Base-by-base conservation (phyloP, 805 yeast genomes). In the Kuraishia ogatae region DNA sequence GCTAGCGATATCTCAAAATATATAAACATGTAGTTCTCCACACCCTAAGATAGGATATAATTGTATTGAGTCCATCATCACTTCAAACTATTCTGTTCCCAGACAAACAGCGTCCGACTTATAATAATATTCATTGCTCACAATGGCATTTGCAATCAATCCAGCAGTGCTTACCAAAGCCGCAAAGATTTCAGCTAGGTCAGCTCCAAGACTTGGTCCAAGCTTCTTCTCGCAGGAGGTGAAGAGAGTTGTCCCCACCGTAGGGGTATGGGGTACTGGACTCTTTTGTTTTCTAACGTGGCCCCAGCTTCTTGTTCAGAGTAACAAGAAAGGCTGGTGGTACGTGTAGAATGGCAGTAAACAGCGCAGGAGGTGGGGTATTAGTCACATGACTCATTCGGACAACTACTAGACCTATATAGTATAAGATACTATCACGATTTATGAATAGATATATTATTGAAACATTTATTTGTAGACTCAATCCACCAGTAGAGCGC, bases 131-230 rank as follows among this genome's bases (percentile, higher is more conserved):
- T 35, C 43, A 35, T 29, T 49, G 6, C 19, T 15, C 22, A 24
- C 19, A 26, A 50, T 50, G 52, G 52, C 52, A 5, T 23, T 50
- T n/a, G 21, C 22, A 19, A 19, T 50, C 43, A 50, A 50, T 8
- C 52, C 52, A 17, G 26, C 39, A 13, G 46, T 28, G 17, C 39
- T 50, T 35, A 19, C 26, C 26, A 23, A 35, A 24, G 60, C 59
- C 19, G 58, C 62, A 10, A 51, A 58, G 49, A 48, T 51, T 20
- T 55, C 66, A 23, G 59, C 64, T 22, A 52, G 51, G 35, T 24
- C 50, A 23, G 55, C 59, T 22, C 54, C 55, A 28, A 66, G 72
- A 61, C 50, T 70, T 20, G 73, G 73, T 19, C 73, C 74, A 57
- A 61, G 67, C 61, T 69, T 72, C 50, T 50, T 58, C 20, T 28